Evolutionary conservation across 2,329 filamentous ascomycete species (phyloP).

Genomic region (Albifimbria verrucaria): DNA sequence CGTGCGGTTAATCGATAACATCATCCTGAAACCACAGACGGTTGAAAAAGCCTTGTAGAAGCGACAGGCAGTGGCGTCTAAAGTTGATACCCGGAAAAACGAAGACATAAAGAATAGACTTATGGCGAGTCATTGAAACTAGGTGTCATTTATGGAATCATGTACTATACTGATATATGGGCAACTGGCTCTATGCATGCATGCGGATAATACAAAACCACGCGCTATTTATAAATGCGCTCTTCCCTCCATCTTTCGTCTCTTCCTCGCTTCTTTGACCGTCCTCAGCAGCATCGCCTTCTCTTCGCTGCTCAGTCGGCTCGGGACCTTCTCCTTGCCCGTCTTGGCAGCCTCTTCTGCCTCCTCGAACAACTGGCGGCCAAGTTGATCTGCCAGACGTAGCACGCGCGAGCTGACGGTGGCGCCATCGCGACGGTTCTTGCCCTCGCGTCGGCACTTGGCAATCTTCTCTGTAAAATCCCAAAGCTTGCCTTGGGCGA

Average conservation of each 20-base stretch:
- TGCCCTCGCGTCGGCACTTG: conserved; percentile 79
- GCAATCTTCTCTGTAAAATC: conserved; percentile 89
- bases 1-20: conserved; percentile 92
- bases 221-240: conserved; percentile 41
- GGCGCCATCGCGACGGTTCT: conserved; percentile 90
- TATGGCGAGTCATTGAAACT: neutral
- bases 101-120: neutral
- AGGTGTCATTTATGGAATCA: neutral
- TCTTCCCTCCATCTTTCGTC: conserved; percentile 47
- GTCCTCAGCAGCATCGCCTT: conserved; percentile 38
- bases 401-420: conserved; percentile 84
- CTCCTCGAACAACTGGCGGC: conserved; percentile 64
- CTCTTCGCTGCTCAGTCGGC: conserved; percentile 50
- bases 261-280: conserved; percentile 43
- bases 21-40: conserved; percentile 62
- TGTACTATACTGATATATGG: neutral
- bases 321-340: conserved; percentile 33
- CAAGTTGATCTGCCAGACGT: conserved; percentile 70
- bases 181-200: too few species aligned
- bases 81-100: neutral
- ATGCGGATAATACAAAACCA: conserved; percentile 10
- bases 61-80: conserved; percentile 10
- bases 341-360: conserved; percentile 35
- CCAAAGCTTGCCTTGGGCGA: conserved; percentile 78
- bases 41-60: conserved; percentile 2